Conservation (phyloP, 495 filamentous ascomycete genomes). For the Pseudevernia furfuracea region DNA sequence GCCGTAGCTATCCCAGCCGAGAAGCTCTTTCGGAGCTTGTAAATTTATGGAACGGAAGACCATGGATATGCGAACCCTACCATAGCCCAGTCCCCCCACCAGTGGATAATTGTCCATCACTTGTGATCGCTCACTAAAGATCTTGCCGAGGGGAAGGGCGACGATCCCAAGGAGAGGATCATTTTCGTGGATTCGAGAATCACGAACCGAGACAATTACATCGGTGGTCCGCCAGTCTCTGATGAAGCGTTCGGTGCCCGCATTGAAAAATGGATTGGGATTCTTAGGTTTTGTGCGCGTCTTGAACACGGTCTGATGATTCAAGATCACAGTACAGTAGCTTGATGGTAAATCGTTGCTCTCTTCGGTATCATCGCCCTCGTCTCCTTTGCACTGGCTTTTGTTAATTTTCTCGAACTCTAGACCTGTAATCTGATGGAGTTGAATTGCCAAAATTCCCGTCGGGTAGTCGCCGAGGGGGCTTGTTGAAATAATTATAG, state of each 20-base stretch:
- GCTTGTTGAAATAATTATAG: constrained; percentile 51
- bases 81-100: constrained; percentile 61
- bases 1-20: constrained; percentile 57
- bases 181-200: constrained; percentile 52
- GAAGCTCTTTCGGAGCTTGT: constrained; percentile 43
- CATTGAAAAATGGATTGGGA: constrained; percentile 70
- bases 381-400: constrained; percentile 36
- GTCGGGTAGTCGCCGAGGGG: constrained; percentile 49
- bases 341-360: constrained; percentile 55
- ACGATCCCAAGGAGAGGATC: constrained; percentile 57
- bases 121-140: constrained; percentile 52
- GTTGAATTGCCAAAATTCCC: constrained; percentile 60
- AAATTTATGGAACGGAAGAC: constrained; percentile 61
- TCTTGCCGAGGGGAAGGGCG: constrained; percentile 50
- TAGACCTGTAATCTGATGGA: constrained; percentile 66
- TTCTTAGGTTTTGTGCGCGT: constrained; percentile 71
- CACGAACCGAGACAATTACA: constrained; percentile 57
- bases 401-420: constrained; percentile 49
- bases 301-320: constrained; percentile 61
- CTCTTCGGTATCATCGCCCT: constrained; percentile 50
- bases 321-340: constrained; percentile 64
- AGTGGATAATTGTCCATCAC: constrained; percentile 55
- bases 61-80: constrained; percentile 55
- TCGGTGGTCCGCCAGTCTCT: constrained; percentile 59
- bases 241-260: constrained; percentile 62